Evolutionary conservation across 225 moss, liverwort and hornwort genomes (phyloP).

Genomic region (Pseudoscleropodium purum): DNA sequence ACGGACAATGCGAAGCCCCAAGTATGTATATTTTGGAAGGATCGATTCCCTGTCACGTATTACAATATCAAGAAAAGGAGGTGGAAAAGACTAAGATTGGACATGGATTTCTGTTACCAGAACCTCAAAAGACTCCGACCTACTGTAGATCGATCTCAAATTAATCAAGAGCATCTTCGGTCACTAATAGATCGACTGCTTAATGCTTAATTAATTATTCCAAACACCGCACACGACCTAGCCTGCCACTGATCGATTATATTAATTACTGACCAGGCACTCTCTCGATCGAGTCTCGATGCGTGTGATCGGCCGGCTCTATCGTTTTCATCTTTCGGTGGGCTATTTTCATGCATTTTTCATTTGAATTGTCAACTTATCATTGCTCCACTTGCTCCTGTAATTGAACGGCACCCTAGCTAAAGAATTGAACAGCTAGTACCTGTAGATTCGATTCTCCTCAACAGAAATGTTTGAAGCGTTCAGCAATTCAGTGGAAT

Average conservation of each 20-base stretch:
- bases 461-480: neutral
- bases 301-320: too few relatives aligned
- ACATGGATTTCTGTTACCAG: neutral
- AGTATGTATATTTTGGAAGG: neutral
- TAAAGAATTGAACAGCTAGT: too few relatives aligned
- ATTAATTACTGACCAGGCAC: neutral
- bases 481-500: neutral
- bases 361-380: too few relatives aligned
- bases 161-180: neutral
- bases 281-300: neutral
- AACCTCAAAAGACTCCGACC: neutral
- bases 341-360: too few relatives aligned
- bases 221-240: neutral
- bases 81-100: neutral
- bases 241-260: neutral
- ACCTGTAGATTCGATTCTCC: neutral
- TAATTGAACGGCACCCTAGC: too few relatives aligned
- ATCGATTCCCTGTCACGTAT: neutral
- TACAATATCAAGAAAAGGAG: neutral
- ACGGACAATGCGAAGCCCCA: neutral
- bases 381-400: too few relatives aligned
- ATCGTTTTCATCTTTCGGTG: too few relatives aligned
- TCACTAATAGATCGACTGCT: neutral
- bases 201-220: neutral
- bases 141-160: too few relatives aligned